Conservation (phyloP, 75 land plant genomes). For the Cryptomeria japonica region DNA sequence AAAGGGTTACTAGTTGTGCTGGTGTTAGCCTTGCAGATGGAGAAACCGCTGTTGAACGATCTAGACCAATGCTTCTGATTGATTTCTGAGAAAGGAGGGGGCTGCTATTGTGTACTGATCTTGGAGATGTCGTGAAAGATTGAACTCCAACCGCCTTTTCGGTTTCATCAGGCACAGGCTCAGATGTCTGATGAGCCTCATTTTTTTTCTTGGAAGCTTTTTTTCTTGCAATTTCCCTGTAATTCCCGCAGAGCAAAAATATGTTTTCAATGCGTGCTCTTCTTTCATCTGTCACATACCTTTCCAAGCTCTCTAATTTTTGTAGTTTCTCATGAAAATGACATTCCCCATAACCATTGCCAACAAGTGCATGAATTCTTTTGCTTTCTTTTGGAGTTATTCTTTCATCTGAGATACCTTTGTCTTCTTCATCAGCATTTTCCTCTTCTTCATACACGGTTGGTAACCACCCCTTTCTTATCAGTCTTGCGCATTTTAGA, state of each 20-base stretch:
- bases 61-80: background rate
- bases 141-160: background rate
- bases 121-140: background rate
- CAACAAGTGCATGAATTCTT: background rate
- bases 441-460: conserved; percentile 20
- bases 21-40: background rate
- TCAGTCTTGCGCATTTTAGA: background rate
- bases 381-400: background rate
- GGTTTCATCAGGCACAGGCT: background rate
- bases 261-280: conserved; percentile 49
- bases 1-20: background rate
- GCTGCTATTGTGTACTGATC: background rate
- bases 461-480: background rate
- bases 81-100: background rate
- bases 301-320: background rate
- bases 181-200: background rate
- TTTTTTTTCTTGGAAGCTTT: background rate
- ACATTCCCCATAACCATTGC: background rate
- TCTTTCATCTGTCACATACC: conserved; percentile 31
- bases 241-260: conserved; percentile 44
- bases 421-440: conserved; percentile 34
- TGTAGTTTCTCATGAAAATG: background rate
- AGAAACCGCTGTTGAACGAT: background rate
- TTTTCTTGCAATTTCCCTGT: conserved; percentile 31
- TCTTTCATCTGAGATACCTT: conserved; percentile 1